Percentiles rank a stretch among this genome's conserved stretches.
These are phyloP conservation scores for Penicillium tannophilum DNA, from an alignment of 495 filamentous ascomycete genomes.

Conservation along the genomic window DNA sequence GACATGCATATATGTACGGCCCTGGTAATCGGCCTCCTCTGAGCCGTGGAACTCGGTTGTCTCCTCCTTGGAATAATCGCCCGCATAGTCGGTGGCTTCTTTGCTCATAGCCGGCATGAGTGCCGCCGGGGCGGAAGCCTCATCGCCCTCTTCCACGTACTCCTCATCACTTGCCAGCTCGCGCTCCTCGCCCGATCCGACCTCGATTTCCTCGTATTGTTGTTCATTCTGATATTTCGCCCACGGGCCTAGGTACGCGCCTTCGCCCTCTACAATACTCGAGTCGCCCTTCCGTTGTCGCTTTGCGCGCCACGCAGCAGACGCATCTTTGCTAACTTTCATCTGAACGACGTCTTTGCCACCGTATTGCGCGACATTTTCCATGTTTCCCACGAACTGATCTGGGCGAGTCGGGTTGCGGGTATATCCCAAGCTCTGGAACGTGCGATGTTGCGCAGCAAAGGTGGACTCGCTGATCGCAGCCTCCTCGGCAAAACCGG, in stretches of 20 bases:
- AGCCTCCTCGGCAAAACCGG: slow-evolving; percentile 84
- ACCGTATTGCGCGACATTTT: slow-evolving; percentile 49
- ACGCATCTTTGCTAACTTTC: slow-evolving; percentile 66
- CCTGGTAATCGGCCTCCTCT: slow-evolving; percentile 86
- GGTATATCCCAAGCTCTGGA: slow-evolving; percentile 65
- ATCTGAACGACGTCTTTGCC: slow-evolving; percentile 61
- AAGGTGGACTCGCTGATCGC: slow-evolving; percentile 91
- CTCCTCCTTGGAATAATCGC: slow-evolving; percentile 60
- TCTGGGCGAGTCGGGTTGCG: slow-evolving; percentile 55
- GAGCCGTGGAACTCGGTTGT: slow-evolving; percentile 85
- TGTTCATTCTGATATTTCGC: slow-evolving; percentile 74
- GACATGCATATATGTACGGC: slow-evolving; percentile 79
- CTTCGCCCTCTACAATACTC: slow-evolving; percentile 79
- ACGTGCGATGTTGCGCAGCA: slow-evolving; percentile 74
- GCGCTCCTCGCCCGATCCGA: slow-evolving; percentile 48
- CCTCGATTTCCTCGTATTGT: slow-evolving; percentile 62
- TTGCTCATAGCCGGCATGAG: slow-evolving; percentile 58
- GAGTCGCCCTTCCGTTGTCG: slow-evolving; percentile 83
- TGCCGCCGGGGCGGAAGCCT: slow-evolving; percentile 42
- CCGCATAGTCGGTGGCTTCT: slow-evolving; percentile 60
- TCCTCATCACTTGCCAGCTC: slow-evolving; percentile 78
- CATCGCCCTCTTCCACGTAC: slow-evolving; percentile 65
- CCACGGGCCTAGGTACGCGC: slow-evolving; percentile 92
- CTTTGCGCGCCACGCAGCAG: slow-evolving; percentile 64
- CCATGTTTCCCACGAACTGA: slow-evolving; percentile 57